phyloP scores from a whole-genome alignment of 192 early-diverging fungal species.

The Dissophora globulifera region DNA sequence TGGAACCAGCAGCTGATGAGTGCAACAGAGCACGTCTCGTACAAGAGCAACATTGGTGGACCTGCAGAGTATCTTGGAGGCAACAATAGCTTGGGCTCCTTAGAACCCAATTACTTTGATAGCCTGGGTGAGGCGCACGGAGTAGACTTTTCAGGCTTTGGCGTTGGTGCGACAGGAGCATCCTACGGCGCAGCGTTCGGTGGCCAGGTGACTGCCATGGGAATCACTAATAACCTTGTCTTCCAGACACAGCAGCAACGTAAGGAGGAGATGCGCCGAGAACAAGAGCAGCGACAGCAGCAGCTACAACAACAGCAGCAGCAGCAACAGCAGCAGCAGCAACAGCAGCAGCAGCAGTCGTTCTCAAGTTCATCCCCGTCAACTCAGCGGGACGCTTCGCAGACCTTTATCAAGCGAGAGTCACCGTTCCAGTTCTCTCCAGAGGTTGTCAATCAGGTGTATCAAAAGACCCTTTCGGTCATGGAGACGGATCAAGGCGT shows the following conservation, averaged over 20 bases:
- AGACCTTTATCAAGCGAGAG: conserved; percentile 41
- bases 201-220: conserved; percentile 14
- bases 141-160: conserved; percentile 50
- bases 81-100: conserved; percentile 43
- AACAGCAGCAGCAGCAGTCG: conserved; percentile 25
- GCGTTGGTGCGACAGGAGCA: conserved; percentile 41
- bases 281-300: conserved; percentile 8
- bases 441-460: conserved; percentile 50
- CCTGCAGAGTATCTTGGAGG: conserved; percentile 44
- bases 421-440: conserved; percentile 47
- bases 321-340: conserved; percentile 20
- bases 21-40: conserved; percentile 47
- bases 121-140: conserved; percentile 18
- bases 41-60: conserved; percentile 42
- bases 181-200: conserved; percentile 25
- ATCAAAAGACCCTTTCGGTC: conserved; percentile 47
- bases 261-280: conserved; percentile 20
- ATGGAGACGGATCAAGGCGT: conserved; percentile 17
- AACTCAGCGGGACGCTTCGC: conserved; percentile 13
- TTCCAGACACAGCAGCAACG: conserved; percentile 38
- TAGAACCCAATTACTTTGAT: conserved; percentile 41
- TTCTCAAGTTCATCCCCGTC: background rate
- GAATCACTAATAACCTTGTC: conserved; percentile 9
- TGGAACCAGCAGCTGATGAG: conserved; percentile 54
- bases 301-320: conserved; percentile 41